These are phyloP conservation scores for Xylaria bambusicola DNA, from an alignment of 495 filamentous ascomycete genomes.

Conservation along the genomic window DNA sequence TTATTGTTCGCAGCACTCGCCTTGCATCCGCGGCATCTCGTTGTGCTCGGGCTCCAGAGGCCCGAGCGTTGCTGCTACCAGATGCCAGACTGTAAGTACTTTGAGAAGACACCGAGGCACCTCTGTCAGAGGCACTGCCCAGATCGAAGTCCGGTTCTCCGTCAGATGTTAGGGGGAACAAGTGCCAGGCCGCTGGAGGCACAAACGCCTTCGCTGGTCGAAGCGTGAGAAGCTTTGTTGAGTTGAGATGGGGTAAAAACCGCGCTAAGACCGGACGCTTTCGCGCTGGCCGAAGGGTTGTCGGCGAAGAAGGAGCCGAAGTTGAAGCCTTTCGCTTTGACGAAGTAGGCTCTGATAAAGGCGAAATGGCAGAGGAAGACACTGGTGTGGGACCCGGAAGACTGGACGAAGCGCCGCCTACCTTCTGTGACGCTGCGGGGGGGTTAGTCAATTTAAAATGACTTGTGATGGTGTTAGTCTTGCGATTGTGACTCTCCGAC, in stretches of 20 bases:
- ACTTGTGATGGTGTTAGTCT: background rate
- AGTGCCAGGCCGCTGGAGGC: background rate
- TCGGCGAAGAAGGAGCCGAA: background rate
- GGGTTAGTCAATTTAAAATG: background rate
- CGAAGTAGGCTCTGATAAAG: background rate
- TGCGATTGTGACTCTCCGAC: background rate
- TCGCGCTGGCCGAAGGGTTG: background rate
- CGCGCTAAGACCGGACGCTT: background rate
- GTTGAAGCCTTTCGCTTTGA: background rate
- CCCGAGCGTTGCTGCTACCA: background rate
- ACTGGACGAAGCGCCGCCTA: background rate
- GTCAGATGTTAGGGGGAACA: background rate
- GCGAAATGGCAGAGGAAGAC: background rate
- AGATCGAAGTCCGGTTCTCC: background rate
- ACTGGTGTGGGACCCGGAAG: too few relatives aligned
- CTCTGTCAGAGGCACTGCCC: background rate
- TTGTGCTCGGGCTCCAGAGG: background rate
- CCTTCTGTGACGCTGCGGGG: background rate
- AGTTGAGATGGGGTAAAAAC: too few relatives aligned
- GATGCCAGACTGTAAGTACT: background rate
- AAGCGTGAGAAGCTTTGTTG: too few relatives aligned
- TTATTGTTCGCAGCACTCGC: constrained; percentile 3
- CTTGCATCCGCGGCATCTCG: background rate
- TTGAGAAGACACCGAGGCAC: background rate
- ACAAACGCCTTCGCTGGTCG: background rate